Evolutionary conservation across 176 grass and related monocot genomes (phyloP), one percentile per base, ranked within the genome.

Genomic region (Dactylis glomerata): DNA sequence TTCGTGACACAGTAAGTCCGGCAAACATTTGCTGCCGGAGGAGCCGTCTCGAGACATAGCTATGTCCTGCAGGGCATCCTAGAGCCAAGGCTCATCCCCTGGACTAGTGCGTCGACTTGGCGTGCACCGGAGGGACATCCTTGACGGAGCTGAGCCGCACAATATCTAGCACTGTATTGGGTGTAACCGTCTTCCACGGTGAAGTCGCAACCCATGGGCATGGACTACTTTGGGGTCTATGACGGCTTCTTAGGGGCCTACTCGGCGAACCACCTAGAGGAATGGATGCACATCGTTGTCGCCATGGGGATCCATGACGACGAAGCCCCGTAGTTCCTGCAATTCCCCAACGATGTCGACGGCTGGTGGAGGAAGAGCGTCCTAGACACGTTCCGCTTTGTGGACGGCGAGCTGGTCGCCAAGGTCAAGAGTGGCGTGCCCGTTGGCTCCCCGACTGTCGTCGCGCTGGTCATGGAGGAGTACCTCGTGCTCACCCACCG

Each of bases 401-500:
- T 42, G 23, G 16, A 61, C 6, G 28, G 22, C 8, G 66, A 80
- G 41, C 3, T 40, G 10, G 22, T 42, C 33, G 36, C 30, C 36
- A 23, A 2, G 20, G 36, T 38, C 3, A 0, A 33, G 16, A 10
- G 4, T 14, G 83, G 4, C 47, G 10, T 22, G 17, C 3, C 5
- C 36, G 38, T 19, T 22, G 64, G 20, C 37, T 52, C 37, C 27
- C 68, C 76, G 40, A 66, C 67, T 3, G 22, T 81, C 17, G n/a
- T 81, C 10, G 57, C 57, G 4, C 32, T 87, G 56, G 68, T 81
- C 17, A 15, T 54, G 1, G 12, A 75, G 7, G 8, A 65, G 1
- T 81, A 81, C 32, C 10, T 75, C 31, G 85, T 87, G 7, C 2
- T 87, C 34, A 57, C 42, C 10, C 73, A 65, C 44, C 30, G 78